phyloP scores from a whole-genome alignment of 257 asterid species.

The Solanum ossicruentum region DNA sequence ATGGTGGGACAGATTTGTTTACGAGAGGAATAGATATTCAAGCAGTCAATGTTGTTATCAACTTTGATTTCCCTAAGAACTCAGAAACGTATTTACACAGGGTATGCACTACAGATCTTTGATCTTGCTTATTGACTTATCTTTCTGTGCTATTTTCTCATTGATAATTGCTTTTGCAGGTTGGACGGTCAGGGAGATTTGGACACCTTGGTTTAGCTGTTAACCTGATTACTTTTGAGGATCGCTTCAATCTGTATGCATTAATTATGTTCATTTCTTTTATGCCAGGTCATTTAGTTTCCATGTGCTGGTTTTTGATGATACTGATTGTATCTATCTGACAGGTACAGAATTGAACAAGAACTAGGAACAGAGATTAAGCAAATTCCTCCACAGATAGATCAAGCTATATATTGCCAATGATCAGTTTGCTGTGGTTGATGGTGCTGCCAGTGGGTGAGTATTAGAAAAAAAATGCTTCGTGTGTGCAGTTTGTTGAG shows the following conservation, averaged over 20 bases:
- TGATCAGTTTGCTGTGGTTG: constrained; percentile 16
- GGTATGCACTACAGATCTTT: constrained; percentile 29
- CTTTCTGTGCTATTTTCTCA: neutral
- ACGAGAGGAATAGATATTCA: constrained; percentile 90
- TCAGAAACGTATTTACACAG: constrained; percentile 83
- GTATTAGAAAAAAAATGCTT: neutral
- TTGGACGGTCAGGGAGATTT: constrained; percentile 90
- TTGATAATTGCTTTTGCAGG: constrained; percentile 28
- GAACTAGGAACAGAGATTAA: too few relatives aligned
- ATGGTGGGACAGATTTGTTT: constrained; percentile 47
- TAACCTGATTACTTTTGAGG: constrained; percentile 76
- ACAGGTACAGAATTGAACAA: too few relatives aligned
- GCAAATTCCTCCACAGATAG: too few relatives aligned
- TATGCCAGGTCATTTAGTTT: neutral
- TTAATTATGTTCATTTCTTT: neutral
- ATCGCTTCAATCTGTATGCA: constrained; percentile 76
- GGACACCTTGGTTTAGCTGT: constrained; percentile 95
- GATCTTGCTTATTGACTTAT: neutral
- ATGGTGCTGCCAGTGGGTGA: constrained; percentile 19
- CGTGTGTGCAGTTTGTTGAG: neutral
- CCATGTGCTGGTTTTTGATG: neutral
- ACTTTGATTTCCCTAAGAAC: constrained; percentile 77
- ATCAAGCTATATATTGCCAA: neutral
- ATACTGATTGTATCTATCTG: too few relatives aligned
- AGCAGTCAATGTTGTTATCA: constrained; percentile 82